Evolutionary conservation across 2,329 filamentous ascomycete species (phyloP).

Genomic region (Helotiales sp.): DNA sequence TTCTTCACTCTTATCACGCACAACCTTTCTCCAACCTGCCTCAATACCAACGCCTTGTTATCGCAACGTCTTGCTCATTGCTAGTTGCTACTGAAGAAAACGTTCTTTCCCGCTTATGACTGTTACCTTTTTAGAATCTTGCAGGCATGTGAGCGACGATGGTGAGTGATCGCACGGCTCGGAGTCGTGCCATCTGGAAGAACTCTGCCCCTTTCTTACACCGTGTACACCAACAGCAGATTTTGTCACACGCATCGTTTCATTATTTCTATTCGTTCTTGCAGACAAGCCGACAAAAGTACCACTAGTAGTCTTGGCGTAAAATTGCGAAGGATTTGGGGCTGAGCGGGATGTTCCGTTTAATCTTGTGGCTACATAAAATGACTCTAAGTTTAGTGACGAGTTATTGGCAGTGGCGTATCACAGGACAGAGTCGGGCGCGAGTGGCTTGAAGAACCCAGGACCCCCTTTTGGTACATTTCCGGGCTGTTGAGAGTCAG

Average conservation of each 20-base stretch:
- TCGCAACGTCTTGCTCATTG: too few species aligned
- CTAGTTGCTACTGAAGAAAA: too few species aligned
- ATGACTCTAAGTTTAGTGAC: conserved; percentile 1
- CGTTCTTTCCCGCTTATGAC: too few species aligned
- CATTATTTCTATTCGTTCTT: not conserved
- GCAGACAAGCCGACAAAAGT: not conserved
- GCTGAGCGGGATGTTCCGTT: conserved; percentile 3
- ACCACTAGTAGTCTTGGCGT: not conserved
- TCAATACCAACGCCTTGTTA: too few species aligned
- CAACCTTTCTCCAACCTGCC: too few species aligned
- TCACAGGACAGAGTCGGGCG: not conserved
- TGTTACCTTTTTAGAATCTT: too few species aligned
- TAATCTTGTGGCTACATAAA: conserved; percentile 9
- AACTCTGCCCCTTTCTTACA: not conserved
- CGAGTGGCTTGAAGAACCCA: not conserved
- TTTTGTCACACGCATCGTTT: not conserved
- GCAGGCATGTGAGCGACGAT: too few species aligned
- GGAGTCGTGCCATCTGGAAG: not conserved
- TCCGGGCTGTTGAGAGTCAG: not conserved
- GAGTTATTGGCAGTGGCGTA: not conserved
- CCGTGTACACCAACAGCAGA: not conserved
- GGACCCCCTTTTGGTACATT: not conserved
- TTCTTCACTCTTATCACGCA: too few species aligned
- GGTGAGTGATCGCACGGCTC: not conserved
- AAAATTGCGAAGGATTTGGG: not conserved